Evolutionary conservation across 129 eudicot species (phyloP), one percentile per base, ranked within the genome.

Genomic region (Artemisia argyi): DNA sequence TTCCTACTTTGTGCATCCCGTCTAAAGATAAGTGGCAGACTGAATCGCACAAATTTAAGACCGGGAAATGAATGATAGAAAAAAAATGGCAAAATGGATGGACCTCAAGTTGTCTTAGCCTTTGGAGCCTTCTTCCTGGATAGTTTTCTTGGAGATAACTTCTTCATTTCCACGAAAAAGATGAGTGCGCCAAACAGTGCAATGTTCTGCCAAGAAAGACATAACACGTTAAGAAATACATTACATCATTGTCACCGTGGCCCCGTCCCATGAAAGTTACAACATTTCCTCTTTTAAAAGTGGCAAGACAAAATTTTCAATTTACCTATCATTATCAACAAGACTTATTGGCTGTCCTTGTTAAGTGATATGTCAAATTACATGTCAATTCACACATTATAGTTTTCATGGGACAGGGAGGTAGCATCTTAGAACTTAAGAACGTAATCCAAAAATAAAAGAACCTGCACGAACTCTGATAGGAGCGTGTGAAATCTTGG

Each of bases 121-220:
- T 85, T 88, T 11, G 71, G 78, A 49, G 69, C 66, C 81, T 73
- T 88, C 80, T 82, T 91, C 88, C 73, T 86, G 18, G 71, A 17
- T 49, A 72, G 80, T 65, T 74, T 85, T 80, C 96, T 83, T 32
- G 80, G 71, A 55, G 80, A 71, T 49, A 82, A 79, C 77, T 79
- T 88, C 88, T 88, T 91, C 96, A 91, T 86, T 52, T 85, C 97
- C 12, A 91, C 55, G 68, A 83, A 88, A 71, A 49, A 91, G 0
- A 91, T 73, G 85, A 91, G 83, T 22, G 97, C 96, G 4, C 97
- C 97, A 8, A 87, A 46, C 6, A 83, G 72, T 16, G 97, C 95
- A 65, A 83, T 32, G 15, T 65, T 44, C 96, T 90, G 84, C 76
- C 61, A 30, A 82, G 56, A 61, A 30, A 20, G 50, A 54, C 11